Evolutionary conservation across 2,329 filamentous ascomycete species (phyloP), one percentile per base, ranked within the genome.

Genomic region (Sclerotinia minor): DNA sequence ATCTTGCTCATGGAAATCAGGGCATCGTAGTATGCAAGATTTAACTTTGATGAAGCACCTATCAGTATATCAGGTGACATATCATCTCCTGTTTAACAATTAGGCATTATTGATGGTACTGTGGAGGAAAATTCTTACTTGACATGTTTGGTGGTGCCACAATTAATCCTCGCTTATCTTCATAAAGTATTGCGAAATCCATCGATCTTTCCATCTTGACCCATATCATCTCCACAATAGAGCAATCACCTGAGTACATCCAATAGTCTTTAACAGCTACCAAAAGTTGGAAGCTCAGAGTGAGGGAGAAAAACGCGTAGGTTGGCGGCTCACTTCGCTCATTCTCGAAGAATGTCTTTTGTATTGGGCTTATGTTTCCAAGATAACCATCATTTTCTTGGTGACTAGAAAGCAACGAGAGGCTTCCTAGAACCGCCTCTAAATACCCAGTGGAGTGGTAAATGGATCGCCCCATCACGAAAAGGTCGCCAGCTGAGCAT

Each of bases 211-310:
- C 57, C 41, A 60, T 29, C 41, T 60, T 60, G 41, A 47, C 26
- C 57, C 89, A 3, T 79, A 83, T 61, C 85, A 87, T 4, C 79
- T 90, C 21, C 83, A 83, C 61, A 79, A 81, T 74, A 81, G 57
- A 60, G 41, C 32, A 60, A 60, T 60, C 57, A 8, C 57, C 57
- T 3, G 57, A 32, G 26, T 60, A 60, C 57, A 60, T 47, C 41
- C 57, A 60, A 47, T 47, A 60, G n/a, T 60, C 57, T 13, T 60
- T 60, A 19, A 60, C 57, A 60, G 41, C 57, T 47, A 60, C 57
- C 41, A 60, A n/a, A 5, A 60, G 41, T 32, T 60, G 41, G 1
- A 60, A 60, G 24, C 19, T 47, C 1, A 47, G 19, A 9, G 41
- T 60, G 17, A 60, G 57, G 19, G 57, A 60, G 41, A 47, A 60